These are phyloP conservation scores for Cucurbita maxima DNA, from an alignment of 306 rosid genomes.

Conservation along the genomic window DNA sequence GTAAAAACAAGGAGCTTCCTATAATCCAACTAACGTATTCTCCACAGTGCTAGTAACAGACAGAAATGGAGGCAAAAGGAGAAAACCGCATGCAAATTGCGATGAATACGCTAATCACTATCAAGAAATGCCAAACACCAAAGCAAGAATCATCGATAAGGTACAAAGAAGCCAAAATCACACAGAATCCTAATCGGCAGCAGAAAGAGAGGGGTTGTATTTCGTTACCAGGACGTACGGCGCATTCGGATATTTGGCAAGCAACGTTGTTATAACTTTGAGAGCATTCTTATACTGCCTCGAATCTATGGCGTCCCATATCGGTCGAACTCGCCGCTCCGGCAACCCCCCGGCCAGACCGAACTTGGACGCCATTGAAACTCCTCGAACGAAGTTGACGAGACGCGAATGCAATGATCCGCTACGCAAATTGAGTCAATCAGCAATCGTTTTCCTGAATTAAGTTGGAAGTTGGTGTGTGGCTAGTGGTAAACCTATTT, in stretches of 20 bases:
- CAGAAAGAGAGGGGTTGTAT: background rate
- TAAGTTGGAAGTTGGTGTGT: background rate
- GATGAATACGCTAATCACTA: background rate
- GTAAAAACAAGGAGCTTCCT: background rate
- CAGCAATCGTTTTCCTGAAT: background rate
- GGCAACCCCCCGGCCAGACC: slow-evolving; percentile 91
- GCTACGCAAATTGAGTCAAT: background rate
- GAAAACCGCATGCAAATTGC: background rate
- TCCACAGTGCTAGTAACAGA: background rate
- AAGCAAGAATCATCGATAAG: background rate
- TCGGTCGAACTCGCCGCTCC: slow-evolving; percentile 85
- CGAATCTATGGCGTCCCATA: slow-evolving; percentile 98
- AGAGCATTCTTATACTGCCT: slow-evolving; percentile 86
- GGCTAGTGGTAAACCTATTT: background rate
- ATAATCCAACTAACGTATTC: background rate
- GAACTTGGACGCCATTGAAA: slow-evolving; percentile 74
- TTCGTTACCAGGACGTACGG: slow-evolving; percentile 61
- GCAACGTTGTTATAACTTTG: slow-evolving; percentile 55
- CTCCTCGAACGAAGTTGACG: background rate
- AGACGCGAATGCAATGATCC: background rate
- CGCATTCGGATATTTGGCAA: slow-evolving; percentile 56
- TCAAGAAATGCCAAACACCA: background rate
- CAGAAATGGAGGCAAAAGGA: background rate
- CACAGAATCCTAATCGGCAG: background rate
- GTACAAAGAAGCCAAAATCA: background rate